Evolutionary conservation across 129 eudicot species (phyloP), one percentile per base, ranked within the genome.

Genomic region (Escallonia rubra): DNA sequence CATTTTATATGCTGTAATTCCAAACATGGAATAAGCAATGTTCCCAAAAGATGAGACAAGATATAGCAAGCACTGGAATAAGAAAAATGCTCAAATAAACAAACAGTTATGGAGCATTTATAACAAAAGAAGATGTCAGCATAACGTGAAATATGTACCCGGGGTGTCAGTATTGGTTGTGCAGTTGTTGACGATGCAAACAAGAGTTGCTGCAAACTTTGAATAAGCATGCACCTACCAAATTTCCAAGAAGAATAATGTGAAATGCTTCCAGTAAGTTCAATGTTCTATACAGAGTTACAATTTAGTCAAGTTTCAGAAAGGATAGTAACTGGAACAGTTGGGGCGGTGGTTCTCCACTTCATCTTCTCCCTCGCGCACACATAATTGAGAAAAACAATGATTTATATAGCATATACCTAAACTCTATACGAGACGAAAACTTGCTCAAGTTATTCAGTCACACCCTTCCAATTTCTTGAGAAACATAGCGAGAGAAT

Each of bases 151-250:
- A 34, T 38, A 61, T 40, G 53, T 89, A 94, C 99, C 90, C 90
- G 86, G 34, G 96, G 92, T 40, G 99, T 86, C 73, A 94, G 74
- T 62, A 89, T 84, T 23, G 99, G 99, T 51, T 89, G 99, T 4
- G 97, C 99, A 42, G 99, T 94, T 49, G 99, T 89, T 39, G 99
- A 94, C 6, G 99, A 89, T 41, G 99, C 96, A 83, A 94, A 94
- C 39, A 89, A 78, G 47, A 94, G 75, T 66, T 94, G 96, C 88
- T 94, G 99, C 87, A 94, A 67, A 78, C 81, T 89, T 79, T 87
- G 95, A 75, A 94, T 87, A 61, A 94, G 90, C 67, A 85, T 94
- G 76, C 95, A 89, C 85, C 99, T 94, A 76, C 10, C 64, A 76
- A 16, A 64, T 67, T 41, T 71, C 51, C 13, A 4, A 47, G n/a